phyloP scores from a whole-genome alignment of 495 filamentous ascomycete genomes.

The Elasticomyces elasticus region DNA sequence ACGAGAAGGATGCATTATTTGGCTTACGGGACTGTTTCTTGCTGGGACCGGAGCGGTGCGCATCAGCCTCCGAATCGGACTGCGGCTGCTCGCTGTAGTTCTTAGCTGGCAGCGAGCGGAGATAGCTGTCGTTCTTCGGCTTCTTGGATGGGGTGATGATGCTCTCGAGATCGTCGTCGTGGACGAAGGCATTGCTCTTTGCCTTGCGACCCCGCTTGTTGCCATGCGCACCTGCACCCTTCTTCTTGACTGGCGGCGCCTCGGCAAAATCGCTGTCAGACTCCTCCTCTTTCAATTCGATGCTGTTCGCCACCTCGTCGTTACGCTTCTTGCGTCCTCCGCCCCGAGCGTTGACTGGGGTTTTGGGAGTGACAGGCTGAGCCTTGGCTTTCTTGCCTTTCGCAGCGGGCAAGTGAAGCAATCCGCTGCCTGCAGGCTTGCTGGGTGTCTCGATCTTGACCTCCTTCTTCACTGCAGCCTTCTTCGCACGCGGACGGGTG shows the following conservation, averaged over 20 bases:
- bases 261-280: background rate
- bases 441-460: background rate
- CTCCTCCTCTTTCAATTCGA: background rate
- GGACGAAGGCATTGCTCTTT: background rate
- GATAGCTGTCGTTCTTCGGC: slow-evolving; percentile 4
- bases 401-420: background rate
- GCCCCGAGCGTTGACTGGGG: background rate
- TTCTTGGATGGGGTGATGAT: slow-evolving; percentile 10
- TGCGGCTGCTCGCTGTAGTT: slow-evolving; percentile 7
- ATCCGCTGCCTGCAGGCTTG: background rate
- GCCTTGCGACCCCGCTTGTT: slow-evolving; percentile 10
- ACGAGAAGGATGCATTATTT: background rate
- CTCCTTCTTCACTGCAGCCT: background rate
- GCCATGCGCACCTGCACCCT: background rate
- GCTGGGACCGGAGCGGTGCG: background rate
- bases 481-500: background rate
- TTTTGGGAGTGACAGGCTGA: background rate
- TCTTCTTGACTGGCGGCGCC: background rate
- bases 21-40: background rate
- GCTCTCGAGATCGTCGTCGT: background rate
- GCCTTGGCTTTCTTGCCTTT: slow-evolving; percentile 8
- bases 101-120: background rate
- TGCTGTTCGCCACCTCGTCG: background rate
- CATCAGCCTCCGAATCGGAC: background rate
- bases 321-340: slow-evolving; percentile 1